phyloP scores from a whole-genome alignment of 1,139 yeast species.

The Protomyces inundatus region DNA sequence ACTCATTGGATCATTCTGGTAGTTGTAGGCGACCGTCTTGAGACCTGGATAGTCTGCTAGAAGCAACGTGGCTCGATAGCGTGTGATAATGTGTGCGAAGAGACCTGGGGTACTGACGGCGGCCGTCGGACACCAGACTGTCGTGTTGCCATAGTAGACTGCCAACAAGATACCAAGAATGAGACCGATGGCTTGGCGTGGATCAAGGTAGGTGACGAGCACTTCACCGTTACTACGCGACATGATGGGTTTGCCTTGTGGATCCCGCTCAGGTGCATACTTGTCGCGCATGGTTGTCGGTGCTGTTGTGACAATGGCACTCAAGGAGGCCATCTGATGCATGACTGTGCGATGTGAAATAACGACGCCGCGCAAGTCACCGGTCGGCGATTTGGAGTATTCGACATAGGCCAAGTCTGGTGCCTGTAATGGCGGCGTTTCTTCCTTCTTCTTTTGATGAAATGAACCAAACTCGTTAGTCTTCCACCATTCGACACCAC shows the following conservation, averaged over 20 bases:
- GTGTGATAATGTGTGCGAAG: constrained; percentile 73
- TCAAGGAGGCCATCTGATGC: constrained; percentile 78
- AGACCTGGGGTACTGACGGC: constrained; percentile 79
- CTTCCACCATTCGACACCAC: constrained; percentile 65
- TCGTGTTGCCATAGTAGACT: constrained; percentile 75
- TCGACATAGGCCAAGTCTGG: constrained; percentile 90
- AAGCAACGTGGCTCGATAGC: constrained; percentile 63
- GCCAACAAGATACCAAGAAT: constrained; percentile 76
- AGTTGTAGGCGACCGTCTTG: constrained; percentile 87
- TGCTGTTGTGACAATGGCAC: constrained; percentile 50
- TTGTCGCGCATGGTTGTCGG: constrained; percentile 40
- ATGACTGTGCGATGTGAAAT: constrained; percentile 80
- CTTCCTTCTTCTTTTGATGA: constrained; percentile 53
- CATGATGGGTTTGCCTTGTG: constrained; percentile 2
- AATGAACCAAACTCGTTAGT: constrained; percentile 82
- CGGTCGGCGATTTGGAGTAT: constrained; percentile 82
- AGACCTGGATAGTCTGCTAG: constrained; percentile 85
- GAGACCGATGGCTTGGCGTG: constrained; percentile 81
- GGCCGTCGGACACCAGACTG: constrained; percentile 72
- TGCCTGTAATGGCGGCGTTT: constrained; percentile 60
- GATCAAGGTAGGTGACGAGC: constrained; percentile 71
- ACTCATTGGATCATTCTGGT: constrained; percentile 81
- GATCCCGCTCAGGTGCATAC: constrained; percentile 2
- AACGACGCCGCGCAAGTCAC: constrained; percentile 89
- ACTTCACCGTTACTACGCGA: constrained; percentile 24